Evolutionary conservation across 2,329 filamentous ascomycete species (phyloP).

Genomic region (Bipolaris sorokiniana): DNA sequence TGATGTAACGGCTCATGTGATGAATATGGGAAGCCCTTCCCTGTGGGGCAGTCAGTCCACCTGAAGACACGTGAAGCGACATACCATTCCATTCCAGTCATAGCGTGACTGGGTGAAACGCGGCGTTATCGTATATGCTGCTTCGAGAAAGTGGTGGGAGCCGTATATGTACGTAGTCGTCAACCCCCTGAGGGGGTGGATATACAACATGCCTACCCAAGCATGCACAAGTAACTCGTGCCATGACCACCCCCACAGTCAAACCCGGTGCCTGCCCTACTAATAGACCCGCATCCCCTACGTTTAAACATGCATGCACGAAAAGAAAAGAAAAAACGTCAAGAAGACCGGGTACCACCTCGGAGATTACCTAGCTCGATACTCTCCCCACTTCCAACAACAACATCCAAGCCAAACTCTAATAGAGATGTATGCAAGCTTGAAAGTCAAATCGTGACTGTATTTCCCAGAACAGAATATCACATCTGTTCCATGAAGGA

Average conservation of each 20-base stretch:
- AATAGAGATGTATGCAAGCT: too few species aligned
- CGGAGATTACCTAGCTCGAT: not conserved
- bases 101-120: not conserved
- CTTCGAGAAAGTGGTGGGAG: not conserved
- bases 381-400: not conserved
- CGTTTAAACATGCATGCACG: not conserved
- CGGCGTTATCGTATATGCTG: not conserved
- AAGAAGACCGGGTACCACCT: not conserved
- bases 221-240: not conserved
- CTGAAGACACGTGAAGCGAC: conserved; percentile 4
- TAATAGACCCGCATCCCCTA: not conserved
- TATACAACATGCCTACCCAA: not conserved
- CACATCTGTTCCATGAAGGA: too few species aligned
- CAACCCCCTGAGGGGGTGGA: not conserved
- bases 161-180: not conserved
- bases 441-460: too few species aligned
- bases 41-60: not conserved
- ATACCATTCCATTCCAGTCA: conserved; percentile 11
- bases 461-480: too few species aligned
- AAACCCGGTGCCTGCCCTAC: not conserved
- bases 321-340: not conserved
- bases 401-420: not conserved
- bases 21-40: conserved; percentile 3
- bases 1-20: conserved; percentile 31
- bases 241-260: not conserved